These are phyloP conservation scores for Cadophora sp. DNA, from an alignment of 2,329 filamentous ascomycete genomes.

Conservation along the genomic window DNA sequence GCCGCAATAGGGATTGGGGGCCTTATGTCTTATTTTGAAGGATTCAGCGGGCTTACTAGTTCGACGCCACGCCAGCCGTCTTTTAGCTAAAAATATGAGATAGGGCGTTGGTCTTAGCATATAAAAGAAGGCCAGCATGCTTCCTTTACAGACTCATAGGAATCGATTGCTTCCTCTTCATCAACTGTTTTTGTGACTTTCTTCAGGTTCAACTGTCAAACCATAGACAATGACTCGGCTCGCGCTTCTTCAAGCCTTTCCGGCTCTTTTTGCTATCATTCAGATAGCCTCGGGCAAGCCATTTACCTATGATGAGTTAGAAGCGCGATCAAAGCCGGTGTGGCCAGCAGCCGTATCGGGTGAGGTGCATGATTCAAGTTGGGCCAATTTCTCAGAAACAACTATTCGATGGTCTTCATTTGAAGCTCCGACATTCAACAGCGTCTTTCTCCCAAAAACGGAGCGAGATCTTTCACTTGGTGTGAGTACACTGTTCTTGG, in stretches of 20 bases:
- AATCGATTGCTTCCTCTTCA: not conserved
- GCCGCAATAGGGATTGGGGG: constrained; percentile 2
- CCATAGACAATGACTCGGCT: constrained; percentile 3
- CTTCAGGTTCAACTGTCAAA: not conserved
- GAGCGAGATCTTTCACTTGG: constrained; percentile 3
- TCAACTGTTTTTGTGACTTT: not conserved
- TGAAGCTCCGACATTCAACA: constrained; percentile 1
- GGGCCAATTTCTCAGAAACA: constrained; percentile 3
- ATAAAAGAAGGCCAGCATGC: constrained; percentile 1
- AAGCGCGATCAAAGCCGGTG: constrained; percentile 1
- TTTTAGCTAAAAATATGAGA: not conserved
- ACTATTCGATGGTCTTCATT: not conserved
- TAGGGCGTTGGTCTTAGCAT: not conserved
- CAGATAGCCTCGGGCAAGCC: constrained; percentile 2
- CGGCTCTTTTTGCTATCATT: constrained; percentile 3
- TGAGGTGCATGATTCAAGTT: constrained; percentile 1
- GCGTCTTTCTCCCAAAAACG: not conserved
- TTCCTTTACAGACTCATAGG: not conserved
- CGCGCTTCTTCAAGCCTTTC: constrained; percentile 1
- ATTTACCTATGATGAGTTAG: not conserved
- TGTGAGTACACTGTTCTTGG: constrained; percentile 1
- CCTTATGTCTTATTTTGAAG: constrained; percentile 1
- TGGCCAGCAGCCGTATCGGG: not conserved
- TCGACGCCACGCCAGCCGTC: not conserved
- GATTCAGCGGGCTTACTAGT: not conserved